Conservation (phyloP, 2,329 filamentous ascomycete species). For the Xylaria sp. region DNA sequence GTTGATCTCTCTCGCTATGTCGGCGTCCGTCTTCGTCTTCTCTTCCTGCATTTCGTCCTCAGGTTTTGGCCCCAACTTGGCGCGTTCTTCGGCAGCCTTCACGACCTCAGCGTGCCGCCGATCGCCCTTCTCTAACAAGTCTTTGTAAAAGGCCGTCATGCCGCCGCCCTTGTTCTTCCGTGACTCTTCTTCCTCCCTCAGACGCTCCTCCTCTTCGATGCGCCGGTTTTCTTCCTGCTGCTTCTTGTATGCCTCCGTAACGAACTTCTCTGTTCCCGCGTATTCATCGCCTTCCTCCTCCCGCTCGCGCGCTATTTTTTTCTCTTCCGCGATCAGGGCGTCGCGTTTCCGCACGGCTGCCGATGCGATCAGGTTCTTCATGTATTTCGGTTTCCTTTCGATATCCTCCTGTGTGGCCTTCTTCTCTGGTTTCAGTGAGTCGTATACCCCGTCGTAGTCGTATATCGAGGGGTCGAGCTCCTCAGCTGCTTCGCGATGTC, state of each 20-base stretch:
- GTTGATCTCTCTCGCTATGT: slow-evolving; percentile 74
- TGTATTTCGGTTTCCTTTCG: slow-evolving; percentile 79
- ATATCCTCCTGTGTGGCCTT: slow-evolving; percentile 60
- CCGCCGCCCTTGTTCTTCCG: slow-evolving; percentile 73
- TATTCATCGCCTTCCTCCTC: slow-evolving; percentile 84
- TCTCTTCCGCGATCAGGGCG: slow-evolving; percentile 80
- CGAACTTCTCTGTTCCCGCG: slow-evolving; percentile 85
- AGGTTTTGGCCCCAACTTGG: slow-evolving; percentile 53
- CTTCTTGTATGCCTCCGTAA: slow-evolving; percentile 82
- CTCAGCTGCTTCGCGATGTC: slow-evolving; percentile 71
- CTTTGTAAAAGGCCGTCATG: slow-evolving; percentile 82
- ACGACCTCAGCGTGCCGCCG: slow-evolving; percentile 74
- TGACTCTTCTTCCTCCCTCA: slow-evolving; percentile 70
- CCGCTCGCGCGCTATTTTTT: slow-evolving; percentile 79
- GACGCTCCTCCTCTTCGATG: slow-evolving; percentile 77
- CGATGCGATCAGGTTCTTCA: slow-evolving; percentile 76
- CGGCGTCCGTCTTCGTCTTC: slow-evolving; percentile 65
- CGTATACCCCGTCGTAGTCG: slow-evolving; percentile 86
- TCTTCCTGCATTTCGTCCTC: slow-evolving; percentile 51
- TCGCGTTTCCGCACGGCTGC: slow-evolving; percentile 82
- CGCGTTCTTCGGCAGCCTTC: slow-evolving; percentile 69
- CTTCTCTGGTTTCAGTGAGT: slow-evolving; percentile 75
- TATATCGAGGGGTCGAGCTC: slow-evolving; percentile 79
- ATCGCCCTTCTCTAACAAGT: slow-evolving; percentile 76
- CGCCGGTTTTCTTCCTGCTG: slow-evolving; percentile 80